Evolutionary conservation across 176 grass and related monocot genomes (phyloP).

Genomic region (Carex pumila): DNA sequence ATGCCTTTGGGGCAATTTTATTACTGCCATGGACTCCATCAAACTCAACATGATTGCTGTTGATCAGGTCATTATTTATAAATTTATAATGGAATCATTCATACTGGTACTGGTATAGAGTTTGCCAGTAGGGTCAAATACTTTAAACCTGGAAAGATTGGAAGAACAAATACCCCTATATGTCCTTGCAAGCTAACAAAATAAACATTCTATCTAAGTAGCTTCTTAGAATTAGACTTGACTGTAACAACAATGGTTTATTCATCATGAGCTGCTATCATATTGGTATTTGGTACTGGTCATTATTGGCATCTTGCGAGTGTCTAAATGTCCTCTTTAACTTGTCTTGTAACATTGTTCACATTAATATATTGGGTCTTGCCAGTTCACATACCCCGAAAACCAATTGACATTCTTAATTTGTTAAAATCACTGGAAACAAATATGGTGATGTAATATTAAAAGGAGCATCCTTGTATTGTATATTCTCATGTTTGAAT

Average conservation of each 20-base stretch:
- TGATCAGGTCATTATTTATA: constrained; percentile 25
- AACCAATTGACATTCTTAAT: not conserved
- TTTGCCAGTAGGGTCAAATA: not conserved
- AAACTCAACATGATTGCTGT: constrained; percentile 97
- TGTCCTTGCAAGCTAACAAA: not conserved
- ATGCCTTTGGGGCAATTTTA: constrained; percentile 61
- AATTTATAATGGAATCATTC: not conserved
- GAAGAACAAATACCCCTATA: not conserved
- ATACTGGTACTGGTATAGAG: not conserved
- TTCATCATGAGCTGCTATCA: not conserved
- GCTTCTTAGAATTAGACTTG: not conserved
- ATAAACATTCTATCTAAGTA: not conserved
- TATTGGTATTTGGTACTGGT: not conserved
- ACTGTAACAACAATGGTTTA: not conserved
- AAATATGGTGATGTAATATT: not conserved
- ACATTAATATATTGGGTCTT: not conserved
- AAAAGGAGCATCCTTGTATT: not conserved
- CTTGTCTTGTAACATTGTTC: not conserved
- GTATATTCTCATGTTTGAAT: not conserved
- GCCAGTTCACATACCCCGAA: not conserved
- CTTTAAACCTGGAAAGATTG: not conserved
- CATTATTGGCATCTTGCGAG: not conserved
- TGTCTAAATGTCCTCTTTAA: not conserved
- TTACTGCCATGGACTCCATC: constrained; percentile 89
- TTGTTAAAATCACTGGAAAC: not conserved